Base-by-base conservation (phyloP, 768 basidiomycete species). In the Mycena sanguinolenta region DNA sequence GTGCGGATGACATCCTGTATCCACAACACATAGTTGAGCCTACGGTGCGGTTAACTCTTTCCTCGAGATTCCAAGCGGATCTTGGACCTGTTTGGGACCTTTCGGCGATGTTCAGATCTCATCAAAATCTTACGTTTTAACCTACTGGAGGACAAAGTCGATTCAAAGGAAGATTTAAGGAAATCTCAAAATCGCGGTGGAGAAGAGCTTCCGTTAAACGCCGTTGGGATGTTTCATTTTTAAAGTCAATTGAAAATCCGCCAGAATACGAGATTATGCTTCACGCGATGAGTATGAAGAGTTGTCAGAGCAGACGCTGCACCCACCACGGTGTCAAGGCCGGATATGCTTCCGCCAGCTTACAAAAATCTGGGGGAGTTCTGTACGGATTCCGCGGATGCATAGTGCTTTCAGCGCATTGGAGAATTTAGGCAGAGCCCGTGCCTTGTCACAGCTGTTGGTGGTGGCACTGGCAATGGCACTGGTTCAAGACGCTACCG, bases 21-120 rank as follows among this genome's bases (percentile, higher is more conserved):
- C 94, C 94, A 95, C 7, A 96, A 85, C 7, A 97, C 83, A 75
- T 98, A 98, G 78, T 98, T 96, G 52, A 97, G 79, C 74, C 96
- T 95, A 71, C 19, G 57, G 14, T 49, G 54, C 32, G 32, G 32
- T 4, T 53, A 50, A 61, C 14, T 2, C 14, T 44, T 19, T 59
- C 23, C 34, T 16, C 17, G 34, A 25, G 3, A 10, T 16, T 34
- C 32, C 17, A 44, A 38, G 21, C 28, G 38, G 21, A 54, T 36
- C 23, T 55, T 67, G 34, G n/a, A 91, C 92, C 93, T 87, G 71
- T 94, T 94, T 0, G 93, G 92, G 10, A 94, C 87, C 93, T 94
- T 65, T 28, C 63, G 10, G 42, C 46, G 21, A 19, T 10, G 42
- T 27, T n/a, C 16, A 38, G 46, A 30, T 44, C 21, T 30, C 23